phyloP scores from a whole-genome alignment of 2,329 filamentous ascomycete genomes.

The Mollisiaceae sp. region DNA sequence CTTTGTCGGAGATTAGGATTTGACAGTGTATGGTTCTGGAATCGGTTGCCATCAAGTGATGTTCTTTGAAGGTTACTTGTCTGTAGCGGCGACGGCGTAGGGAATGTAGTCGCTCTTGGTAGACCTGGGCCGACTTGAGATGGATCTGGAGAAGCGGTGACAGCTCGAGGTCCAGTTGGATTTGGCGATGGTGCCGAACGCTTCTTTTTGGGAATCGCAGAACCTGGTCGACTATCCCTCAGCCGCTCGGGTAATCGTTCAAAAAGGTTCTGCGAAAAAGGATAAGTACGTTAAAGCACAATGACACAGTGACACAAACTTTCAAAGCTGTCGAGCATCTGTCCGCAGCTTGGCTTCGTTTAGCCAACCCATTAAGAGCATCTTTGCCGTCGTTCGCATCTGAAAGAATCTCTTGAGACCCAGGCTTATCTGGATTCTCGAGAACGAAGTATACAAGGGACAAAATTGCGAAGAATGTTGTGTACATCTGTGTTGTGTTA shows the following conservation, averaged over 20 bases:
- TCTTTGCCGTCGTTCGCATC: constrained; percentile 87
- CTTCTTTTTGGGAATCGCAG: constrained; percentile 56
- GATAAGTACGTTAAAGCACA: constrained; percentile 29
- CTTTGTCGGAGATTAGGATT: constrained; percentile 38
- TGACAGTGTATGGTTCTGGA: constrained; percentile 33
- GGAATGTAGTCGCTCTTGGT: constrained; percentile 39
- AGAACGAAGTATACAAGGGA: constrained; percentile 80
- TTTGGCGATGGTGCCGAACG: constrained; percentile 56
- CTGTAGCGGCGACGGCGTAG: constrained; percentile 37
- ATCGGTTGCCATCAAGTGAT: constrained; percentile 39
- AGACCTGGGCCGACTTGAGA: constrained; percentile 22
- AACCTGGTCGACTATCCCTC: constrained; percentile 53
- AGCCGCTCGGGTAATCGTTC: constrained; percentile 79
- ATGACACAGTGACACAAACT: constrained; percentile 55
- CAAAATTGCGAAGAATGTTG: constrained; percentile 80
- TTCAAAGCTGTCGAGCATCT: constrained; percentile 79
- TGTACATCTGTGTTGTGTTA: constrained; percentile 60
- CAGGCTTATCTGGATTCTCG: constrained; percentile 77
- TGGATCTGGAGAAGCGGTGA: constrained; percentile 37
- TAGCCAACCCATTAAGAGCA: constrained; percentile 78
- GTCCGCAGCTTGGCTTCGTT: constrained; percentile 87
- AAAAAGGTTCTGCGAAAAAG: constrained; percentile 69
- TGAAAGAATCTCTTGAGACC: constrained; percentile 78
- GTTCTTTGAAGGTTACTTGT: constrained; percentile 31
- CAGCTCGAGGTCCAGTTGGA: constrained; percentile 37